These are phyloP conservation scores for Cyclotella choctawhatcheeana DNA, from an alignment of 108 stramenopile species.

Conservation along the genomic window DNA sequence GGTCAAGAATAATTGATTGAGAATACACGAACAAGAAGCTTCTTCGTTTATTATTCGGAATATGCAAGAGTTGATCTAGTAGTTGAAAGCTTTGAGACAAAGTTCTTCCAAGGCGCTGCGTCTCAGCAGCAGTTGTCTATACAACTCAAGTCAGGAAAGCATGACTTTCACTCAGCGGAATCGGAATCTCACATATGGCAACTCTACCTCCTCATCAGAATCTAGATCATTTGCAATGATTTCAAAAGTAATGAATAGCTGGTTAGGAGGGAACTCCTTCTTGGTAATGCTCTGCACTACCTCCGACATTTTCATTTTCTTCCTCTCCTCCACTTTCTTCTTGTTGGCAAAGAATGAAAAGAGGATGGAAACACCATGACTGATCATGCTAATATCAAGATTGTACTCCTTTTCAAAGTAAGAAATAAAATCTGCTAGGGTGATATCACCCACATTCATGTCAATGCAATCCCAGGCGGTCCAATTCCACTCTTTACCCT, in stretches of 20 bases:
- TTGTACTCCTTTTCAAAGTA: conserved; percentile 94
- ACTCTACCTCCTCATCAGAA: conserved; percentile 93
- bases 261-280: conserved; percentile 87
- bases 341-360: conserved; percentile 97
- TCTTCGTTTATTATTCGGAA: too few relatives aligned
- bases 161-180: conserved; percentile 85
- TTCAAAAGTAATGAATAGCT: conserved; percentile 91
- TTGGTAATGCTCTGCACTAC: conserved; percentile 89
- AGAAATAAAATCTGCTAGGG: conserved; percentile 91
- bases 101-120: too few relatives aligned
- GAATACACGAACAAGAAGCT: too few relatives aligned
- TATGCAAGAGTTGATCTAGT: too few relatives aligned
- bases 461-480: conserved; percentile 97
- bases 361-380: conserved; percentile 95
- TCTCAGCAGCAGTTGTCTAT: too few relatives aligned
- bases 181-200: conserved; percentile 91
- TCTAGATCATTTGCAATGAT: conserved; percentile 92
- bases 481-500: conserved; percentile 96
- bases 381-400: conserved; percentile 96
- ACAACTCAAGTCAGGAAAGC: too few relatives aligned
- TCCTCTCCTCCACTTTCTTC: conserved; percentile 95
- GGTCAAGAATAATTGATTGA: too few relatives aligned
- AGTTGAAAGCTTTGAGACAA: too few relatives aligned
- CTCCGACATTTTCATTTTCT: conserved; percentile 93
- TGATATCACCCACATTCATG: conserved; percentile 86